phyloP scores from a whole-genome alignment of 2,329 filamentous ascomycete species.

The Xylaria sp. region DNA sequence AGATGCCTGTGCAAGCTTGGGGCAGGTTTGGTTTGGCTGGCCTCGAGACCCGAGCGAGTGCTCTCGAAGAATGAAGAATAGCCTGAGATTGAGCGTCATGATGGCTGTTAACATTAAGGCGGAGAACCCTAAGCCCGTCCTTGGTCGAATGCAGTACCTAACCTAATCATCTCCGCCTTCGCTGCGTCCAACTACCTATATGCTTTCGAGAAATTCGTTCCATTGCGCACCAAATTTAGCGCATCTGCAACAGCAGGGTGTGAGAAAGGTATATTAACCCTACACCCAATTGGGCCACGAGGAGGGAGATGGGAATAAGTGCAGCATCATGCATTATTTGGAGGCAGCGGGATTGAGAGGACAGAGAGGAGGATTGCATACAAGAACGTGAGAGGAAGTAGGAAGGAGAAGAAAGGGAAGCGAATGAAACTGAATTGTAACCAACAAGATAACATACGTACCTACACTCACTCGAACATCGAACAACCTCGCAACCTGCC shows the following conservation, averaged over 20 bases:
- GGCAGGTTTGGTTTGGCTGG: constrained; percentile 1
- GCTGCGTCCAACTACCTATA: constrained; percentile 1
- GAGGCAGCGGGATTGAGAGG: constrained; percentile 7
- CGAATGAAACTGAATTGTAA: not conserved
- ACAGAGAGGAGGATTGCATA: not conserved
- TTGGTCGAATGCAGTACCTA: not conserved
- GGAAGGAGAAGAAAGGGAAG: not conserved
- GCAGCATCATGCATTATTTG: constrained; percentile 22
- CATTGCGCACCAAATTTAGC: constrained; percentile 32
- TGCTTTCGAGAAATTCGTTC: constrained; percentile 14
- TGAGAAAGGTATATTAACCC: constrained; percentile 31
- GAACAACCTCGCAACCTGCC: not conserved
- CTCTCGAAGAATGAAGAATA: constrained; percentile 30
- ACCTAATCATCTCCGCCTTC: constrained; percentile 15
- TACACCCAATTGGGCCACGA: constrained; percentile 34
- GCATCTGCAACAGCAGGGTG: constrained; percentile 33
- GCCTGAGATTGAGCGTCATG: not conserved
- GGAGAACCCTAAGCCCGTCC: not conserved
- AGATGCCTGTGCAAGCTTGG: constrained; percentile 1
- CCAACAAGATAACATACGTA: not conserved
- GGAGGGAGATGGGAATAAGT: constrained; percentile 16
- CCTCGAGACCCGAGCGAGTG: constrained; percentile 2
- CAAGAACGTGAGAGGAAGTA: constrained; percentile 5
- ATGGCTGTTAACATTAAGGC: constrained; percentile 15
- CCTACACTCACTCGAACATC: not conserved